Conservation (phyloP, 1,284 basidiomycete species). For the Phylloporus sp. region DNA sequence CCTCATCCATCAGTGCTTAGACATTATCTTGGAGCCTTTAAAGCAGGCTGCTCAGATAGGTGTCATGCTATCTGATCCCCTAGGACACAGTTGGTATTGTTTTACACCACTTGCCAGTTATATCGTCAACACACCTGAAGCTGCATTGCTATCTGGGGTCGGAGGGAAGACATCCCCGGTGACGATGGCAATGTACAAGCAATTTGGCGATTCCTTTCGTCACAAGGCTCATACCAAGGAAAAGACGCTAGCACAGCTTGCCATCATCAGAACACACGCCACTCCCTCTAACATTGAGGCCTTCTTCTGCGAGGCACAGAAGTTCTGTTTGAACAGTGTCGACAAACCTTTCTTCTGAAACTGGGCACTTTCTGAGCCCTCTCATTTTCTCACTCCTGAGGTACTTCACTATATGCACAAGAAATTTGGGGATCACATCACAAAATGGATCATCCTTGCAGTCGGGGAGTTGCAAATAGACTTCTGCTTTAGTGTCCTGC, state of each 20-base stretch:
- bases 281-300: neutral
- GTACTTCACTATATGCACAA: constrained; percentile 5
- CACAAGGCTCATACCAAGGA: neutral
- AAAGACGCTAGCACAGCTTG: constrained; percentile 7
- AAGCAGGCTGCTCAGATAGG: constrained; percentile 6
- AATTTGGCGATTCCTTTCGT: constrained; percentile 7
- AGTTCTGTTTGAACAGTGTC: constrained; percentile 11
- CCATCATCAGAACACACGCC: neutral
- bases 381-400: constrained; percentile 6
- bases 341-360: neutral
- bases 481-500: constrained; percentile 8
- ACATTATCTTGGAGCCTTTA: constrained; percentile 6
- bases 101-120: constrained; percentile 11
- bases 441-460: constrained; percentile 9
- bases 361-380: too few relatives aligned
- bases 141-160: constrained; percentile 8
- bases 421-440: constrained; percentile 15
- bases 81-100: neutral
- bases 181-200: constrained; percentile 11
- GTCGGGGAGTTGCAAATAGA: constrained; percentile 7
- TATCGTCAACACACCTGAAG: constrained; percentile 12
- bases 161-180: constrained; percentile 12
- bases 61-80: constrained; percentile 5
- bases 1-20: constrained; percentile 10
- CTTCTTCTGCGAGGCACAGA: neutral